phyloP scores from a whole-genome alignment of 306 rosid species.

The Abrus precatorius region DNA sequence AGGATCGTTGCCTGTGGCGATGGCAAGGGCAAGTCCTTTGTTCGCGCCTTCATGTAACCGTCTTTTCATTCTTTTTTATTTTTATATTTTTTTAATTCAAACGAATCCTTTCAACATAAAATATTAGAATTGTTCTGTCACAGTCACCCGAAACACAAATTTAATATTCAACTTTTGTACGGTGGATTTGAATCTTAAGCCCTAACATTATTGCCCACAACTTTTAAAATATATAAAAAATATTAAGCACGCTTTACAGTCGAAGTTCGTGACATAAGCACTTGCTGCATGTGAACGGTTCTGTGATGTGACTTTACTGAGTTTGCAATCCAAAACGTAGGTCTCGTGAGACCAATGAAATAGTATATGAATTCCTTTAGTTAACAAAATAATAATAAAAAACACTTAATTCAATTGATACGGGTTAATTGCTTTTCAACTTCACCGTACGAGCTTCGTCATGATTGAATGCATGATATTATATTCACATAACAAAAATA shows the following conservation, averaged over 20 bases:
- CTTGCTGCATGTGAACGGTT: neutral
- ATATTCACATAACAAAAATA: no score
- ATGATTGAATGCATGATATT: neutral
- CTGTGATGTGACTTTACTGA: neutral
- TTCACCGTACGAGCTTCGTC: neutral
- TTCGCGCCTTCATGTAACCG: conserved; percentile 88
- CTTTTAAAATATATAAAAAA: neutral
- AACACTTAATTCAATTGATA: neutral
- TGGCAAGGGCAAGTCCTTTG: conserved; percentile 96
- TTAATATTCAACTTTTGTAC: neutral
- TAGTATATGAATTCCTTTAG: neutral
- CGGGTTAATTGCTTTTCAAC: neutral
- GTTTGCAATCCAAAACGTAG: neutral
- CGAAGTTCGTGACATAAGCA: neutral
- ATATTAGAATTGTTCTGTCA: neutral
- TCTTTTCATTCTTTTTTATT: neutral
- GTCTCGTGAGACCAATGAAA: neutral
- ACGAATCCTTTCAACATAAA: neutral
- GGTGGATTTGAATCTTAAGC: neutral
- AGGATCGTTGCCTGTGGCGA: conserved; percentile 94
- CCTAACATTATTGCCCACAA: neutral
- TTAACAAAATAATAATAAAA: neutral
- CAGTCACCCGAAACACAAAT: conserved; percentile 7
- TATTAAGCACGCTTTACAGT: neutral
- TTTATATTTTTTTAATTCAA: neutral